phyloP scores from a whole-genome alignment of 345 rosid genomes.

The Jatropha curcas region DNA sequence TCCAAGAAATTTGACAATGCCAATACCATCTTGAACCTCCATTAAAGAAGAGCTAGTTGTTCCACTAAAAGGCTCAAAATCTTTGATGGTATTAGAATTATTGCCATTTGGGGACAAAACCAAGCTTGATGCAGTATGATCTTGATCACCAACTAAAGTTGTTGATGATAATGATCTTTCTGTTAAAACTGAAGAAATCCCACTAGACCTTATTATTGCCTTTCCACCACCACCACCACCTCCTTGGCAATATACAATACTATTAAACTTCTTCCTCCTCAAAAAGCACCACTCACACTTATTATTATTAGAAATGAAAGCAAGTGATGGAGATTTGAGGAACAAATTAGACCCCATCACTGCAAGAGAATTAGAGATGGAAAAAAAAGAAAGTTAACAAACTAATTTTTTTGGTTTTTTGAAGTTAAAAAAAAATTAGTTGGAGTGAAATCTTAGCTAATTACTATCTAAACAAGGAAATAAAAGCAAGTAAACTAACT shows the following conservation, averaged over 20 bases:
- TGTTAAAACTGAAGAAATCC: slow-evolving; percentile 52
- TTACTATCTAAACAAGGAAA: slow-evolving; percentile 22
- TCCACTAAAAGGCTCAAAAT: slow-evolving; percentile 52
- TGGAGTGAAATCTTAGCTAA: slow-evolving; percentile 44
- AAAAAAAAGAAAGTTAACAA: slow-evolving; percentile 18
- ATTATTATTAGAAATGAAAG: slow-evolving; percentile 22
- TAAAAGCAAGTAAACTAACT: slow-evolving; percentile 53
- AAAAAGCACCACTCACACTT: slow-evolving; percentile 27
- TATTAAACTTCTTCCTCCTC: slow-evolving; percentile 30
- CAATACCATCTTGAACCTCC: slow-evolving; percentile 76
- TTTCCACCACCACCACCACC: slow-evolving; percentile 34
- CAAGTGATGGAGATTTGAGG: slow-evolving; percentile 49
- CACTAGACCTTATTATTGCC: slow-evolving; percentile 31
- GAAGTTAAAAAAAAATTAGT: slow-evolving; percentile 46
- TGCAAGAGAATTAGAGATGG: slow-evolving; percentile 31
- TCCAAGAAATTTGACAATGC: slow-evolving; percentile 75
- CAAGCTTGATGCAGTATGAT: slow-evolving; percentile 46
- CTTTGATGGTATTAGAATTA: slow-evolving; percentile 48
- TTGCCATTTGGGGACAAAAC: slow-evolving; percentile 59
- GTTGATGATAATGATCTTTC: slow-evolving; percentile 34
- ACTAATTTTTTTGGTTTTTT: slow-evolving; percentile 12
- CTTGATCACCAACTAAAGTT: slow-evolving; percentile 30
- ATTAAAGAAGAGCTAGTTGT: slow-evolving; percentile 37
- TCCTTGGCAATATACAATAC: slow-evolving; percentile 52
- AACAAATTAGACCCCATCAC: slow-evolving; percentile 68